Base-by-base conservation (phyloP, 2,329 filamentous ascomycete species). In the Claviceps quebecensis region DNA sequence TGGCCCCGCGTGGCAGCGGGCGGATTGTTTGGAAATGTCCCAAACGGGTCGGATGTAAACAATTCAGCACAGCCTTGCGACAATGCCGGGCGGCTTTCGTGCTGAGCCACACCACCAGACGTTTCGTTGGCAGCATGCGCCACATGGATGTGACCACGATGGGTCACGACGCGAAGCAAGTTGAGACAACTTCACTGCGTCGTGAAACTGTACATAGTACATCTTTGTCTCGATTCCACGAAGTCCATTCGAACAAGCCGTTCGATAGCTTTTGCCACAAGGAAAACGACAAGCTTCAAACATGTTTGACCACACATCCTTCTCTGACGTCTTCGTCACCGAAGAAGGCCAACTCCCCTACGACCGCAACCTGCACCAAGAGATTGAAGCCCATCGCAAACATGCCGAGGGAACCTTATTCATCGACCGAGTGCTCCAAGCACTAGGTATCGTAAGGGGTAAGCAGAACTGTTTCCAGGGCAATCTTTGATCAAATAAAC, bases 341-440 rank as follows among this genome's bases (percentile, higher is more conserved):
- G 29, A 34, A 41, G 75, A 80, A 50, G 69, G 74, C 5, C 74
- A 77, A 5, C 78, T 79, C 53, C 74, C 77, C 2, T 87, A 86
- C 65, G 77, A 81, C 60, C 73, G 78, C 52, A 74, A 76, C 54
- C 65, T 75, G 36, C 69, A 80, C 51, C 75, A 82, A 47, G 75
- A 80, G 47, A 86, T 89, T 51, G 74, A 84, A 53, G 69, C 73
- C 34, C 79, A 79, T 61, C 82, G 86, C 58, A 84, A 82, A 60
- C 75, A 69, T 47, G 73, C 89, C 19, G 80, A 83, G 54, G 83
- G 84, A 57, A 72, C 76, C 52, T 77, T 91, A 53, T 94, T 93
- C 67, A 83, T 91, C 61, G 87, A 94, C 65, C 80, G 84, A 50
- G 79, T 94, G 41, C 70, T 93, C 54, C 79, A 77, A 51, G 75